Conservation (phyloP, 495 filamentous ascomycete genomes). For the Friedmanniomyces endolithicus region DNA sequence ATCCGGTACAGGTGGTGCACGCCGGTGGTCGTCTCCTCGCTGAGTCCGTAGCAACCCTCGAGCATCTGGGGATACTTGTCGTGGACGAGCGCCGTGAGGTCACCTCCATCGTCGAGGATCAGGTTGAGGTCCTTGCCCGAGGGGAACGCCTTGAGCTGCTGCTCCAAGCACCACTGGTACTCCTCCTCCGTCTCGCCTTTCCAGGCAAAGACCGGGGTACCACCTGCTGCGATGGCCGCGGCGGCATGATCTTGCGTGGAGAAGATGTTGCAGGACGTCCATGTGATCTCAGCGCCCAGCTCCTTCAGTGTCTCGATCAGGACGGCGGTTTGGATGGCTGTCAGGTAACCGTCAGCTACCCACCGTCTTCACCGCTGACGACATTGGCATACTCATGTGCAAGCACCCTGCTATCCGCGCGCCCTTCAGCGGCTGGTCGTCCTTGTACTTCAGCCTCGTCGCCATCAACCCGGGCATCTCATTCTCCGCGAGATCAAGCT, state of each 20-base stretch:
- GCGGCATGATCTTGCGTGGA: conserved; percentile 97
- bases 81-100: conserved; percentile 92
- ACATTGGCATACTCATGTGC: conserved; percentile 70
- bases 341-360: neutral
- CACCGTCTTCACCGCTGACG: neutral
- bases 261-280: conserved; percentile 97
- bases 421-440: conserved; percentile 85
- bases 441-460: conserved; percentile 79
- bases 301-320: conserved; percentile 91
- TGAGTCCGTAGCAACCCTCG: conserved; percentile 92
- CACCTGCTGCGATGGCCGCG: conserved; percentile 86
- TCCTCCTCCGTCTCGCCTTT: conserved; percentile 99
- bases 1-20: conserved; percentile 98
- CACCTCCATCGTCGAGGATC: conserved; percentile 97
- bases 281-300: conserved; percentile 95
- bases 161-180: conserved; percentile 98
- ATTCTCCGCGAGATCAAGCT: conserved; percentile 97
- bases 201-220: conserved; percentile 97
- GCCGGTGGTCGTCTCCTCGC: conserved; percentile 98
- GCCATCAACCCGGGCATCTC: conserved; percentile 98
- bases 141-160: conserved; percentile 94
- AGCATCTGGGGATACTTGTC: conserved; percentile 96
- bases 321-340: conserved; percentile 95
- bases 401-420: conserved; percentile 87
- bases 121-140: conserved; percentile 92